phyloP scores from a whole-genome alignment of 1,284 basidiomycete genomes.

The Phenoliferia sp. region DNA sequence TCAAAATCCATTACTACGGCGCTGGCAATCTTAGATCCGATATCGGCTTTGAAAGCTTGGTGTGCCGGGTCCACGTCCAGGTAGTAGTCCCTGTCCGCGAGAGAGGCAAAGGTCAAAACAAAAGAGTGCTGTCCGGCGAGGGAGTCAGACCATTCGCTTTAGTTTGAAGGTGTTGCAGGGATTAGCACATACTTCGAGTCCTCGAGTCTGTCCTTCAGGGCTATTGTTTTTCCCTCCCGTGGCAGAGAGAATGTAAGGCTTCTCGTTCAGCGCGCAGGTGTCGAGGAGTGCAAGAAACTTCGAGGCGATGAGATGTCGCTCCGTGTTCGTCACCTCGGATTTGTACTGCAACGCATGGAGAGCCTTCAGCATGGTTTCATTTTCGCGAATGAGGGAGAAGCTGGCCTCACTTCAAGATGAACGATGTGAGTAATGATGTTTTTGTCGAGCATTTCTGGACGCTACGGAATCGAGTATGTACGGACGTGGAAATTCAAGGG shows the following conservation, averaged over 20 bases:
- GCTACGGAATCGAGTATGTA: too few species aligned
- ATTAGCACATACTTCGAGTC: background rate
- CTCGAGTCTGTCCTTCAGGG: background rate
- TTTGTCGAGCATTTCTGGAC: too few species aligned
- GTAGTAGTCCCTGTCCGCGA: conserved; percentile 4
- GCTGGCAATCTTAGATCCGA: background rate
- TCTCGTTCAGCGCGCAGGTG: background rate
- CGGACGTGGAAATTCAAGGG: too few species aligned
- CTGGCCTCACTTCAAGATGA: too few species aligned
- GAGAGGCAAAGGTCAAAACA: background rate
- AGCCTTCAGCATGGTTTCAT: too few species aligned
- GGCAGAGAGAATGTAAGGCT: background rate
- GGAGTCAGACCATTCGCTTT: background rate
- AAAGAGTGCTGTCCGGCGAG: conserved; percentile 1
- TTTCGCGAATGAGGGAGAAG: too few species aligned
- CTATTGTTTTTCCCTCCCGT: background rate
- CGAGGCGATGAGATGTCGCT: background rate
- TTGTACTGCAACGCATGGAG: too few species aligned
- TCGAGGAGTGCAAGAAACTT: conserved; percentile 3
- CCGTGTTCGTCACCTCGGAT: background rate
- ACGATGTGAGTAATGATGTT: too few species aligned
- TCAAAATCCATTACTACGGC: conserved; percentile 7
- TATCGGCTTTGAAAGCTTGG: conserved; percentile 1
- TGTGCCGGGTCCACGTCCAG: conserved; percentile 4
- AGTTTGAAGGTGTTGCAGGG: background rate